Evolutionary conservation across 257 asterid genomes (phyloP).

Genomic region (Solanum phureja): DNA sequence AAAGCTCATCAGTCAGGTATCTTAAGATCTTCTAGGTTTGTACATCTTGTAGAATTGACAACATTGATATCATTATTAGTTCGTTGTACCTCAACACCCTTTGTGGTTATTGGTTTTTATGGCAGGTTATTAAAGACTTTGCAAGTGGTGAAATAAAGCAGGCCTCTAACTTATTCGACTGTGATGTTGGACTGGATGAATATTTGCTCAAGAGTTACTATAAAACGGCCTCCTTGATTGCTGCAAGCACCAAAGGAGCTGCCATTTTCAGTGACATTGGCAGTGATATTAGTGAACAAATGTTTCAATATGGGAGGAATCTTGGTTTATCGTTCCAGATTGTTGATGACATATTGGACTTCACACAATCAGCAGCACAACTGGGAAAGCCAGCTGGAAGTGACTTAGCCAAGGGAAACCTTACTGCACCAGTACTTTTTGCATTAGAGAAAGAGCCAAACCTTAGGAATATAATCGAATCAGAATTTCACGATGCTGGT

Average conservation of each 20-base stretch:
- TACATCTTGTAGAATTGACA: background rate
- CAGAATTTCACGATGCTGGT: slow-evolving; percentile 69
- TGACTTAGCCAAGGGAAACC: slow-evolving; percentile 72
- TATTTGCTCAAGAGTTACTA: slow-evolving; percentile 85
- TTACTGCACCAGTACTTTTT: slow-evolving; percentile 82
- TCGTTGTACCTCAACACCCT: background rate
- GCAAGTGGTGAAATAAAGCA: slow-evolving; percentile 98
- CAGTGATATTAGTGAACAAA: slow-evolving; percentile 41
- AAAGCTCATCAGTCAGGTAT: slow-evolving; percentile 92
- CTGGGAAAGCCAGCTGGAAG: slow-evolving; percentile 93
- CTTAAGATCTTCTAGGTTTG: background rate
- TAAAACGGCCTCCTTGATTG: slow-evolving; percentile 87
- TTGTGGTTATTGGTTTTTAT: background rate
- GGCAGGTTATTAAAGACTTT: slow-evolving; percentile 89
- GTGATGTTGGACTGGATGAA: slow-evolving; percentile 74
- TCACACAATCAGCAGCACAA: slow-evolving; percentile 85
- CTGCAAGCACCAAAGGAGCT: slow-evolving; percentile 93
- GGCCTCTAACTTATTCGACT: slow-evolving; percentile 78
- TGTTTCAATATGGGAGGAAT: slow-evolving; percentile 87
- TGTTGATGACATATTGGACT: slow-evolving; percentile 83
- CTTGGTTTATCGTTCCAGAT: slow-evolving; percentile 86
- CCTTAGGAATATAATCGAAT: slow-evolving; percentile 69
- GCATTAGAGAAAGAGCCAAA: slow-evolving; percentile 59
- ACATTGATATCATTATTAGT: background rate
- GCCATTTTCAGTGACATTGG: slow-evolving; percentile 72